Evolutionary conservation across 140 eudicot genomes (phyloP).

Genomic region (Oenanthe javanica): DNA sequence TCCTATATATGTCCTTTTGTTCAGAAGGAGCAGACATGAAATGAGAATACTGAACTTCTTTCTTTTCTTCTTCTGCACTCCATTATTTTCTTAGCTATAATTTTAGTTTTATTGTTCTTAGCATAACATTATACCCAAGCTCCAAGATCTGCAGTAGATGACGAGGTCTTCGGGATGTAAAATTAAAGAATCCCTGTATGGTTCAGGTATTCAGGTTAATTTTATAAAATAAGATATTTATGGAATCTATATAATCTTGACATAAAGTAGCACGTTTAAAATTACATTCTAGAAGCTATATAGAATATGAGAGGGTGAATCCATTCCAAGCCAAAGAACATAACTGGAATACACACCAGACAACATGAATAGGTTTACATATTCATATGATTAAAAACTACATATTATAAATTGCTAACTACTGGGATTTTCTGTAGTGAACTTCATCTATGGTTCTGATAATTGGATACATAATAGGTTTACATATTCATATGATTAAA

Average conservation of each 20-base stretch:
- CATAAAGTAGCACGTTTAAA: not conserved
- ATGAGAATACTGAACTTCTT: too few species aligned
- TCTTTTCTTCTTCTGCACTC: too few species aligned
- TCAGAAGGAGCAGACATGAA: too few species aligned
- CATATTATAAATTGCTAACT: not conserved
- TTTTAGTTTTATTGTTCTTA: too few species aligned
- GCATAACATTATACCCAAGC: conserved; percentile 94
- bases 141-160: conserved; percentile 87
- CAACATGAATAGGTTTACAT: not conserved
- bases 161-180: conserved; percentile 91
- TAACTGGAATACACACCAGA: not conserved
- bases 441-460: not conserved
- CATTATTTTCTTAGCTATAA: too few species aligned
- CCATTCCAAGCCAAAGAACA: not conserved
- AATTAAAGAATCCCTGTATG: conserved; percentile 92
- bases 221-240: not conserved
- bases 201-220: conserved; percentile 6
- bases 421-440: not conserved
- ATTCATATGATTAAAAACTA: too few species aligned
- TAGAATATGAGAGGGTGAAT: not conserved
- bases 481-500: not conserved
- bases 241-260: not conserved
- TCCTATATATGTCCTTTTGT: too few species aligned
- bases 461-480: not conserved
- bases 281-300: not conserved